Conservation (phyloP, 1,284 basidiomycete genomes). For the Trametes sp. region DNA sequence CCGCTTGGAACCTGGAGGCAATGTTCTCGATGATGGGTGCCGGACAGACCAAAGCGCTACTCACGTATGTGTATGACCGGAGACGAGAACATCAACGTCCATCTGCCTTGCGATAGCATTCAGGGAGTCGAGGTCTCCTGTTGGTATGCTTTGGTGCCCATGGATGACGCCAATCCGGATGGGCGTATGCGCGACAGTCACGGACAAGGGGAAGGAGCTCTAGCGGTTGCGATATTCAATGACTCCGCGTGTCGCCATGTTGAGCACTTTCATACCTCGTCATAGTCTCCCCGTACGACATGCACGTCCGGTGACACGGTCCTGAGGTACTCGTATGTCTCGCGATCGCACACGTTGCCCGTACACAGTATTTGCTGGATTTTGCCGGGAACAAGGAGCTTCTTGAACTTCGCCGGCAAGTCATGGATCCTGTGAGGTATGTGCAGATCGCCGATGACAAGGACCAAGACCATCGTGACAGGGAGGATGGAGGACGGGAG, state of each 20-base stretch:
- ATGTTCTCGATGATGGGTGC: background rate
- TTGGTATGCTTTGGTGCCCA: constrained; percentile 94
- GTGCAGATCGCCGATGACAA: constrained; percentile 94
- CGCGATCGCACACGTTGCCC: constrained; percentile 96
- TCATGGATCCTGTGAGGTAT: constrained; percentile 92
- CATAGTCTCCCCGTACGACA: constrained; percentile 94
- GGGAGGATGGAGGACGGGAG: background rate
- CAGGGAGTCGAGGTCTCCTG: constrained; percentile 90
- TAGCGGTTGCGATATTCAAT: constrained; percentile 34
- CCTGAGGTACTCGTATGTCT: constrained; percentile 97
- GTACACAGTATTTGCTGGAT: constrained; percentile 99
- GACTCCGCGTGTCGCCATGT: background rate
- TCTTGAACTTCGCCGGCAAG: constrained; percentile 96
- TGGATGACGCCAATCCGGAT: constrained; percentile 94
- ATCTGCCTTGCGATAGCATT: constrained; percentile 91
- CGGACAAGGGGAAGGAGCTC: constrained; percentile 84
- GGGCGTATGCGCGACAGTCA: constrained; percentile 86
- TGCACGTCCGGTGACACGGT: constrained; percentile 96
- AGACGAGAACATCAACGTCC: constrained; percentile 96
- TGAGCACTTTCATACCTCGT: constrained; percentile 70
- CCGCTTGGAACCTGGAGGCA: constrained; percentile 87
- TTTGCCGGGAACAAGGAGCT: constrained; percentile 95
- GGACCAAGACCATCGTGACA: constrained; percentile 81
- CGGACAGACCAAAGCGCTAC: constrained; percentile 39
- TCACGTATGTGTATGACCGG: constrained; percentile 94